These are phyloP conservation scores for Linanthus parryae DNA, from an alignment of 148 eudicot species.

Conservation along the genomic window DNA sequence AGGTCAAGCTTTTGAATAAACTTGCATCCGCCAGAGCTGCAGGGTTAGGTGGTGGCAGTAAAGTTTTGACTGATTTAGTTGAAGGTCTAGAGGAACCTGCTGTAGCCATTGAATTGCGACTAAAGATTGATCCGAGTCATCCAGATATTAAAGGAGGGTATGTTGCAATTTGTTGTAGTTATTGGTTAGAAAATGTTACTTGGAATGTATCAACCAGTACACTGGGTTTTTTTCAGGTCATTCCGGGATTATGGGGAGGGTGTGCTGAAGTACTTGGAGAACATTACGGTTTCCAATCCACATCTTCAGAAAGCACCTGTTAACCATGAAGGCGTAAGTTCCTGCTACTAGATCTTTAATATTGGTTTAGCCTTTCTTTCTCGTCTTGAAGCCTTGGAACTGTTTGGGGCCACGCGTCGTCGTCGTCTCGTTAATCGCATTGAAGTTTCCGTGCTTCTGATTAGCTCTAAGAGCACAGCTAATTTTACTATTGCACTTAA, in stretches of 20 bases:
- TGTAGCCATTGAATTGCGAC: constrained; percentile 69
- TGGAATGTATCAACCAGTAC: no score
- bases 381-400: no score
- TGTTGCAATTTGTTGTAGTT: constrained; percentile 4
- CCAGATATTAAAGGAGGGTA: constrained; percentile 90
- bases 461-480: no score
- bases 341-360: no score
- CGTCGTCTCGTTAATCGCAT: no score
- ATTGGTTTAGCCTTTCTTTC: no score
- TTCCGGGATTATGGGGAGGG: constrained; percentile 91
- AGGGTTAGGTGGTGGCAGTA: constrained; percentile 68
- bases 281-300: constrained; percentile 48
- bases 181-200: constrained; percentile 4
- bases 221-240: constrained; percentile 47
- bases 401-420: background rate
- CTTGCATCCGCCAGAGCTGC: constrained; percentile 89
- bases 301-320: constrained; percentile 81
- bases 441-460: no score
- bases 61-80: constrained; percentile 84
- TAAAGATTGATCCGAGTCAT: constrained; percentile 80
- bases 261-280: constrained; percentile 70
- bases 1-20: constrained; percentile 94
- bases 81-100: constrained; percentile 81
- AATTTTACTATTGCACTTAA: no score
- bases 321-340: constrained; percentile 95